A percentile compares a stretch with the other conserved stretches of the same genome.
Conservation (phyloP, 805 yeast species). For the Saturnispora silvae region DNA sequence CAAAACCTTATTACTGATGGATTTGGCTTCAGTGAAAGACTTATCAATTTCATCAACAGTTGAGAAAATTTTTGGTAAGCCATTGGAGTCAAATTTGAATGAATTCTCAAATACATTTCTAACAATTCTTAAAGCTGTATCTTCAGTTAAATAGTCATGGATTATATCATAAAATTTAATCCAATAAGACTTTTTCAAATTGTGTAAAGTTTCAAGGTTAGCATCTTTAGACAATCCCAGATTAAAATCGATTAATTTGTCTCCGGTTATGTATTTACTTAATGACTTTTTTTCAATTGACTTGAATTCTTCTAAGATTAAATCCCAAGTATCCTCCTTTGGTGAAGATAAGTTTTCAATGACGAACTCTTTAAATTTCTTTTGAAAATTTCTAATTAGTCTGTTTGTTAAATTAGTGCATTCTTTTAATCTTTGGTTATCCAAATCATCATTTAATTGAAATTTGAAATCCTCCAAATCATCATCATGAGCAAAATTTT, state of each 20-base stretch:
- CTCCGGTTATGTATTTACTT: constrained; percentile 9
- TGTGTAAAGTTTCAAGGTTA: constrained; percentile 31
- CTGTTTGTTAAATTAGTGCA: constrained; percentile 32
- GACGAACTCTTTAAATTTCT: constrained; percentile 40
- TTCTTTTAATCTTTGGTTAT: constrained; percentile 30
- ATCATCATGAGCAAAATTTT: constrained; percentile 22
- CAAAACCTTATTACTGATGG: constrained; percentile 42
- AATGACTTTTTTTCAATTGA: constrained; percentile 4
- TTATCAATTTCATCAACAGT: constrained; percentile 62
- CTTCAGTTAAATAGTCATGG: constrained; percentile 55
- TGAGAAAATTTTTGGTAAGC: constrained; percentile 75
- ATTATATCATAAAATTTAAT: constrained; percentile 43
- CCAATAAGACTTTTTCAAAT: constrained; percentile 49
- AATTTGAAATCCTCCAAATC: constrained; percentile 15
- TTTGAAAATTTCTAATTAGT: constrained; percentile 35
- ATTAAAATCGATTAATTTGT: constrained; percentile 43
- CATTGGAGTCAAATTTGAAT: constrained; percentile 75
- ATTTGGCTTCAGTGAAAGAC: constrained; percentile 50
- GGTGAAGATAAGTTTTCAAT: constrained; percentile 41
- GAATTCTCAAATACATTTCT: constrained; percentile 73
- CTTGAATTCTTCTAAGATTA: constrained; percentile 35
- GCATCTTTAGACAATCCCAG: constrained; percentile 43
- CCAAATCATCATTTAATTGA: constrained; percentile 8
- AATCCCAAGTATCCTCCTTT: constrained; percentile 49
- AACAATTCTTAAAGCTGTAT: constrained; percentile 51